Evolutionary conservation across 306 rosid genomes (phyloP).

Genomic region (Styphnolobium japonicum): DNA sequence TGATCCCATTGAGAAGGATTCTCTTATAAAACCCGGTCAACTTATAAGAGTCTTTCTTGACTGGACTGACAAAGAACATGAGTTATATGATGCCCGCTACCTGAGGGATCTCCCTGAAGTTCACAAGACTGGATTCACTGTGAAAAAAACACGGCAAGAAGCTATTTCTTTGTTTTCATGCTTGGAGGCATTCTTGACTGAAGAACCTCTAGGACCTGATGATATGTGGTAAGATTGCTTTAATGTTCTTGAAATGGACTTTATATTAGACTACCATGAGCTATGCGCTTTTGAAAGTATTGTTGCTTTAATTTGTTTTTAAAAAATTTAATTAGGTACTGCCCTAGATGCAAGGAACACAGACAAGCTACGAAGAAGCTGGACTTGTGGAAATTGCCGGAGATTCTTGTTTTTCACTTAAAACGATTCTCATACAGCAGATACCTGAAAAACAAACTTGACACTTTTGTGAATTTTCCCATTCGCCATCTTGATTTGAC

Average conservation of each 20-base stretch:
- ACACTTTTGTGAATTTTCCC: constrained; percentile 93
- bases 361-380: constrained; percentile 97
- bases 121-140: constrained; percentile 66
- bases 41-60: constrained; percentile 60
- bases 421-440: constrained; percentile 97
- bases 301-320: not conserved
- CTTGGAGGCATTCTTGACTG: constrained; percentile 94
- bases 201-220: constrained; percentile 97
- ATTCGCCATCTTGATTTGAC: constrained; percentile 88
- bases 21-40: constrained; percentile 49
- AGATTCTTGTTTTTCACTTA: constrained; percentile 91
- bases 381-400: constrained; percentile 97
- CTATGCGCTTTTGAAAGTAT: constrained; percentile 4
- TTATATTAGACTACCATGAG: constrained; percentile 6
- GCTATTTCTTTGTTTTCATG: constrained; percentile 93
- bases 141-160: constrained; percentile 89
- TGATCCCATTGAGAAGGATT: constrained; percentile 62
- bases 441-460: constrained; percentile 91
- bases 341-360: constrained; percentile 97
- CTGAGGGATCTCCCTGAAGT: constrained; percentile 96
- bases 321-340: constrained; percentile 60
- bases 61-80: constrained; percentile 77
- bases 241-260: constrained; percentile 21
- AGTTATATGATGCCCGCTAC: constrained; percentile 69
- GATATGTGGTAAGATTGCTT: constrained; percentile 87